These are phyloP conservation scores for Ceratocystis huliohia DNA, from an alignment of 2,329 filamentous ascomycete species.

Conservation along the genomic window DNA sequence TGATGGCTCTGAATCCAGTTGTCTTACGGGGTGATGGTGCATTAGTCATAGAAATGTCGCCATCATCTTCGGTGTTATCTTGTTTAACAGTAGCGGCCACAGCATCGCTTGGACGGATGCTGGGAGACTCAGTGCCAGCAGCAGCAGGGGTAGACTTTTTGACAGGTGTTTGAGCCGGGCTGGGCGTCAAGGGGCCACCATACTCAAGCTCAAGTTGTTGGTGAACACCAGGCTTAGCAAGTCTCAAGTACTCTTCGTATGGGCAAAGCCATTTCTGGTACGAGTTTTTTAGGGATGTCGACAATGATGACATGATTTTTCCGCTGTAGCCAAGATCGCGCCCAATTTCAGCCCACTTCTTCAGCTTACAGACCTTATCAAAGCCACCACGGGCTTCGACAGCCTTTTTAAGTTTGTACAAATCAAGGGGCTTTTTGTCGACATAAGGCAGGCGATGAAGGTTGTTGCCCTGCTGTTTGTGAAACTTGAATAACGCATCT, in stretches of 20 bases:
- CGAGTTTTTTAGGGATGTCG: slow-evolving; percentile 94
- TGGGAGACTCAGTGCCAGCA: slow-evolving; percentile 54
- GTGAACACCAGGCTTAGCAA: slow-evolving; percentile 91
- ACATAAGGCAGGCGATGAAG: slow-evolving; percentile 90
- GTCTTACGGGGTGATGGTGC: slow-evolving; percentile 30
- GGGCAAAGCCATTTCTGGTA: slow-evolving; percentile 95
- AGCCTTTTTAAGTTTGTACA: slow-evolving; percentile 93
- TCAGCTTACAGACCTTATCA: slow-evolving; percentile 89
- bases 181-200: slow-evolving; percentile 78
- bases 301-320: slow-evolving; percentile 98
- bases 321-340: slow-evolving; percentile 93
- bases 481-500: slow-evolving; percentile 87
- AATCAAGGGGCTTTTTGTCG: slow-evolving; percentile 89
- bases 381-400: slow-evolving; percentile 92
- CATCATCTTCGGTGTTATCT: slow-evolving; percentile 35
- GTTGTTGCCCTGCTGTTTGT: slow-evolving; percentile 91
- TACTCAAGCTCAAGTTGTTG: slow-evolving; percentile 89
- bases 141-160: slow-evolving; percentile 47
- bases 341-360: slow-evolving; percentile 98
- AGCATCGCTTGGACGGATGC: slow-evolving; percentile 42
- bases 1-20: slow-evolving; percentile 48
- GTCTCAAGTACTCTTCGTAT: slow-evolving; percentile 84
- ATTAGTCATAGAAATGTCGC: slow-evolving; percentile 39
- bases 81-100: slow-evolving; percentile 37
- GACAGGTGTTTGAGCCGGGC: slow-evolving; percentile 54